Conservation (phyloP, 2,329 filamentous ascomycete genomes). For the Neonectria coccinea region DNA sequence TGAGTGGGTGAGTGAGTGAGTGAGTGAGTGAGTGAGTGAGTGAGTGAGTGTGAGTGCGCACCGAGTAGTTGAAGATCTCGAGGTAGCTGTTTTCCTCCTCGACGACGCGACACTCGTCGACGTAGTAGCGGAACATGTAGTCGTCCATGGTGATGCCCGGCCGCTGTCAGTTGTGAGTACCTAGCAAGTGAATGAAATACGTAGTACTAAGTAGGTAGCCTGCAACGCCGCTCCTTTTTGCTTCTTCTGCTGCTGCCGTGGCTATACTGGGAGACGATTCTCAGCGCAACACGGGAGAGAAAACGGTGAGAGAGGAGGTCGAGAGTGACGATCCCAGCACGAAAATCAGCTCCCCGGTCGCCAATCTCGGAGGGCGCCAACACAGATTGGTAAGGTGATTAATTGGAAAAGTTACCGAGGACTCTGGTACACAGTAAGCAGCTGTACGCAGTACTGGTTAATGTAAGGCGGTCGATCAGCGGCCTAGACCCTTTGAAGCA, state of each 20-base stretch:
- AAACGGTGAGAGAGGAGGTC: conserved; percentile 12
- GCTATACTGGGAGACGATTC: neutral
- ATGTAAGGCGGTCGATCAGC: conserved; percentile 5
- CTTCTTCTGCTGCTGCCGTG: too few relatives aligned
- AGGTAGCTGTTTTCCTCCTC: conserved; percentile 66
- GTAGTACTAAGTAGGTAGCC: too few relatives aligned
- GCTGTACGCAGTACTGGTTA: neutral
- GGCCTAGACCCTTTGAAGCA: neutral
- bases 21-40: neutral
- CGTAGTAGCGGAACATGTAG: conserved; percentile 65
- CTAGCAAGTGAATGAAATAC: too few relatives aligned
- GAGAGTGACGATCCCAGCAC: conserved; percentile 11
- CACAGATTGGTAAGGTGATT: conserved; percentile 7
- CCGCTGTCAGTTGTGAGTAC: too few relatives aligned
- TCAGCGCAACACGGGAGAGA: neutral
- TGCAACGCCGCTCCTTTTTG: too few relatives aligned
- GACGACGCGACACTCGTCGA: conserved; percentile 62
- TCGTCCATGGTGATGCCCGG: conserved; percentile 62
- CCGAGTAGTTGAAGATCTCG: conserved; percentile 71
- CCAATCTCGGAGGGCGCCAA: conserved; percentile 20
- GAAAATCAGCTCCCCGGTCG: conserved; percentile 13
- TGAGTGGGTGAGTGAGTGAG: too few relatives aligned
- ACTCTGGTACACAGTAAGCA: neutral
- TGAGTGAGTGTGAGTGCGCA: conserved; percentile 47
- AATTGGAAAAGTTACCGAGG: too few relatives aligned